Evolutionary conservation across 2,329 filamentous ascomycete genomes (phyloP).

Genomic region (Chalara sp.): DNA sequence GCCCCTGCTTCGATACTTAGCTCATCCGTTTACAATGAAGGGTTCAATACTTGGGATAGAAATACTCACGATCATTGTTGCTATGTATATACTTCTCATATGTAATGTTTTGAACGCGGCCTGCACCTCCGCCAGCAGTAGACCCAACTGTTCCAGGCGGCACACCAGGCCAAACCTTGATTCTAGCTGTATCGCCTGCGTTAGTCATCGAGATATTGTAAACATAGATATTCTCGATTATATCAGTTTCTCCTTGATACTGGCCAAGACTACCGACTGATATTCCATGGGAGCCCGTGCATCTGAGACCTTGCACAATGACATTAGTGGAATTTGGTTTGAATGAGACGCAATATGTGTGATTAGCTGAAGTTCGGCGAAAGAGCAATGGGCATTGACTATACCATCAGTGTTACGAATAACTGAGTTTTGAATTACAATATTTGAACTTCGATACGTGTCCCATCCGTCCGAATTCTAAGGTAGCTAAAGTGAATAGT

Average conservation of each 20-base stretch:
- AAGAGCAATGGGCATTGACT: no score
- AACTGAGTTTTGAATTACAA: no score
- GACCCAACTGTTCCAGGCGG: conserved; percentile 42
- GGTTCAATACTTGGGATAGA: conserved; percentile 28
- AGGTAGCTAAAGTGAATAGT: no score
- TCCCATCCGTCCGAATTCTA: no score
- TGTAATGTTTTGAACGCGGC: conserved; percentile 54
- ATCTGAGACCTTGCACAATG: conserved; percentile 58
- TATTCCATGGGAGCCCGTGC: conserved; percentile 66
- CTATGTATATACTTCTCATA: conserved; percentile 50
- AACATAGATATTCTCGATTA: neutral
- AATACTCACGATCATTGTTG: conserved; percentile 43
- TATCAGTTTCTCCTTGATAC: conserved; percentile 39
- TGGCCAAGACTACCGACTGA: conserved; percentile 52
- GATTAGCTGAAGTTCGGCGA: no score
- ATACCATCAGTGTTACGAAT: no score
- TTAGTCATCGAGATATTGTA: conserved; percentile 43
- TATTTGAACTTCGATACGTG: no score
- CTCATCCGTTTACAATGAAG: no score
- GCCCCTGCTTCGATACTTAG: no score
- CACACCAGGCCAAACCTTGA: conserved; percentile 51
- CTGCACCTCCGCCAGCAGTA: conserved; percentile 51
- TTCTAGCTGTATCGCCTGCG: conserved; percentile 51
- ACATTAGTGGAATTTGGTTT: conserved; percentile 66
- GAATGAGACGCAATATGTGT: no score